Conservation (phyloP, 2,329 filamentous ascomycete species). For the Ceratocystis huliohia region DNA sequence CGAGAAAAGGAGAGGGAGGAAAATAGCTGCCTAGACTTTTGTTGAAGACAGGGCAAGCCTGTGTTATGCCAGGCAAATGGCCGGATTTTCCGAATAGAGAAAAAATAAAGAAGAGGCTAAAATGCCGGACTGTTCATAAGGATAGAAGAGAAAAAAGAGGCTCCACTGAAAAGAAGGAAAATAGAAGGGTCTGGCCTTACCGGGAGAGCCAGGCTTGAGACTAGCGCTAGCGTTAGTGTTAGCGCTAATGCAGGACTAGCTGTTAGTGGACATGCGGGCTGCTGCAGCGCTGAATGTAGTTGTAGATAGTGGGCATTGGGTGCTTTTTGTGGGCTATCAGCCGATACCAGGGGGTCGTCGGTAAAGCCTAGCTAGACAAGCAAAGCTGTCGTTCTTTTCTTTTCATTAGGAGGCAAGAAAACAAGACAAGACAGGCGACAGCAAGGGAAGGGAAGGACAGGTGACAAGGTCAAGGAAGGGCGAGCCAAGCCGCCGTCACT, state of each 20-base stretch:
- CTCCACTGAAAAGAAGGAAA: slow-evolving; percentile 1
- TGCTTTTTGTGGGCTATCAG: background rate
- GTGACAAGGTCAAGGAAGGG: background rate
- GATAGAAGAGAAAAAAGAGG: background rate
- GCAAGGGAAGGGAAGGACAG: background rate
- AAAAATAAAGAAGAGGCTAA: background rate
- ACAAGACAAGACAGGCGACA: background rate
- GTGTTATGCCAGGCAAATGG: background rate
- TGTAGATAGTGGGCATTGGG: background rate
- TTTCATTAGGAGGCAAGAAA: background rate
- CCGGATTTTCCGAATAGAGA: background rate
- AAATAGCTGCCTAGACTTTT: too few relatives aligned
- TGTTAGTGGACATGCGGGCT: background rate
- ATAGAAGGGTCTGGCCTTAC: background rate
- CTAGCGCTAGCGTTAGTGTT: background rate
- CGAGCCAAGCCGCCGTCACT: background rate
- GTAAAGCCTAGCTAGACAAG: too few relatives aligned
- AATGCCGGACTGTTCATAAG: background rate
- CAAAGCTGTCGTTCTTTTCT: background rate
- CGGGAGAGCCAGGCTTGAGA: background rate
- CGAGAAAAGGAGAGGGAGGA: too few relatives aligned
- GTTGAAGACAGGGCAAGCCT: background rate
- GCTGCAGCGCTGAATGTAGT: background rate
- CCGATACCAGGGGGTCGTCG: too few relatives aligned
- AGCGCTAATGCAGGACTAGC: background rate